These are phyloP conservation scores for Aspergillus egyptiacus DNA, from an alignment of 495 filamentous ascomycete genomes.

Conservation along the genomic window DNA sequence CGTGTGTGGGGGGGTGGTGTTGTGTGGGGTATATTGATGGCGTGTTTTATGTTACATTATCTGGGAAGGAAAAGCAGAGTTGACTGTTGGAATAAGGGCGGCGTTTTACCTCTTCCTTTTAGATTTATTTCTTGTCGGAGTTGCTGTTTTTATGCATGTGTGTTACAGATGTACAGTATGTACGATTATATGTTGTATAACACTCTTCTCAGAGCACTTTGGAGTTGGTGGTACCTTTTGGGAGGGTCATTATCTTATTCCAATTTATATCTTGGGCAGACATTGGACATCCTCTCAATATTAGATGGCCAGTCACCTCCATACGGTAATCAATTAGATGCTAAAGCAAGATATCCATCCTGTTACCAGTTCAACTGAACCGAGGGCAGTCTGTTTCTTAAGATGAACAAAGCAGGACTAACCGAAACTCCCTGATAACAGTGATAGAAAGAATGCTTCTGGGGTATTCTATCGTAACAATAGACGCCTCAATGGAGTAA, in stretches of 20 bases:
- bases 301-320: too few relatives aligned
- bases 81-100: too few relatives aligned
- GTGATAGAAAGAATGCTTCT: not conserved
- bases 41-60: too few relatives aligned
- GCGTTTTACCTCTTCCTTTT: not conserved
- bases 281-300: too few relatives aligned
- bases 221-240: slow-evolving; percentile 23
- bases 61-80: too few relatives aligned
- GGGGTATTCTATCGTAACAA: slow-evolving; percentile 16
- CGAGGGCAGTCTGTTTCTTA: too few relatives aligned
- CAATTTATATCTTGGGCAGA: not conserved
- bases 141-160: slow-evolving; percentile 2
- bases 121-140: not conserved
- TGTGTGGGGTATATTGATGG: too few relatives aligned
- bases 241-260: not conserved
- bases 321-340: too few relatives aligned
- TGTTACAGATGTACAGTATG: slow-evolving; percentile 19
- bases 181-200: slow-evolving; percentile 25
- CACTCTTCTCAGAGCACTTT: slow-evolving; percentile 36
- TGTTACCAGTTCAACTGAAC: too few relatives aligned
- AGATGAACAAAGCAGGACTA: too few relatives aligned
- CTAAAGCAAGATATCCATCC: too few relatives aligned
- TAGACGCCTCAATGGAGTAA: slow-evolving; percentile 6
- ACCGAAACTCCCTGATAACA: not conserved
- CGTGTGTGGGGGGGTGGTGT: too few relatives aligned